phyloP scores from a whole-genome alignment of 148 eudicot species.

The Tetragonia tetragonoides region DNA sequence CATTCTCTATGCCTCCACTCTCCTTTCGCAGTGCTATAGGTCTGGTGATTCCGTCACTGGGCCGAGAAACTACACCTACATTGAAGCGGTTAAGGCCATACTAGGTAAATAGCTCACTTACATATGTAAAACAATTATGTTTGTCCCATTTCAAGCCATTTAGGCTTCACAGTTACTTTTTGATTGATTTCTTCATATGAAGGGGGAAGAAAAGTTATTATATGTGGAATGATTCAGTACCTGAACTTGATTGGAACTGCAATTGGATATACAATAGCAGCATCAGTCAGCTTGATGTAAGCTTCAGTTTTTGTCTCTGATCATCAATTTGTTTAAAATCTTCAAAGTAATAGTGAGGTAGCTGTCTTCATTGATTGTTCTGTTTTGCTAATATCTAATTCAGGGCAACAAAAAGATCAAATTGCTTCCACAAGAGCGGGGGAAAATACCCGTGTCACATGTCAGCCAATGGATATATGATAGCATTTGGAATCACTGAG shows the following conservation, averaged over 20 bases:
- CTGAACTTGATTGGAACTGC: conserved; percentile 47
- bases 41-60: conserved; percentile 28
- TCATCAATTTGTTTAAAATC: background rate
- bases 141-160: too few relatives aligned
- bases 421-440: conserved; percentile 51
- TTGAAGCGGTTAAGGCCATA: conserved; percentile 34
- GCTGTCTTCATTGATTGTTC: background rate
- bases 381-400: background rate
- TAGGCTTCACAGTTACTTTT: background rate
- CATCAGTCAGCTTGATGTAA: conserved; percentile 63
- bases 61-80: conserved; percentile 43
- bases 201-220: conserved; percentile 43
- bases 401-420: conserved; percentile 64
- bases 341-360: background rate
- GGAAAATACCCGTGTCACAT: conserved; percentile 40
- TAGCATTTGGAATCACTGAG: conserved; percentile 47
- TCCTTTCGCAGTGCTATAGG: conserved; percentile 35
- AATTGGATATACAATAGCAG: conserved; percentile 56
- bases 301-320: conserved; percentile 6
- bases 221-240: conserved; percentile 56
- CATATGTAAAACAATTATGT: background rate
- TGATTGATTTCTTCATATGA: background rate
- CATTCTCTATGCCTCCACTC: conserved; percentile 27
- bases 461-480: conserved; percentile 60
- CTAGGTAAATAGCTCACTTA: conserved; percentile 19